Evolutionary conservation across 139 green algal genomes (phyloP), one percentile per base, ranked within the genome.

Genomic region (Bryopsis sp.): DNA sequence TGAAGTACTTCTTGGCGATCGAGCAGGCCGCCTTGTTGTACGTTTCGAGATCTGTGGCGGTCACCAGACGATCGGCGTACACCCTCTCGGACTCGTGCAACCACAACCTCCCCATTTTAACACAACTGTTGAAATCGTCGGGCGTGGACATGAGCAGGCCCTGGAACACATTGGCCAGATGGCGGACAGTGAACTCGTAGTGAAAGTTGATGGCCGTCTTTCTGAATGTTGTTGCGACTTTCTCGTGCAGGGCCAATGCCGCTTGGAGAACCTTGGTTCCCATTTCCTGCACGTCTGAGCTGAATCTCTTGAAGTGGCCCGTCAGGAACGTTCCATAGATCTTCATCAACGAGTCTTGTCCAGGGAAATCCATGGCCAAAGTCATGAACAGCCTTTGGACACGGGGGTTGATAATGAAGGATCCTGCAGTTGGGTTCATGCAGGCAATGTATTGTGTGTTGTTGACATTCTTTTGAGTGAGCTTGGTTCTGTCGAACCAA

Each of bases 181-280:
- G 89, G 57, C 89, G 82, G 62, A 95, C 78, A 11, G 85, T 90
- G 80, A 92, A 95, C 79, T 96, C 89, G 63, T 96, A 96, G 76
- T 96, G 89, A 79, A 94, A 94, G 81, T 94, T 96, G 43, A 93
- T 77, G 32, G 89, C 89, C 8, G 89, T 94, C 85, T 94, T 94
- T 60, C 89, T 76, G 84, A 96, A 96, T 8, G 81, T 92, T 67
- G 72, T 54, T 15, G 78, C 81, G 59, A 96, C 89, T 66, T 85
- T 82, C 39, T 93, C 84, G 61, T 96, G 89, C 75, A 94, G 78
- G 2, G 84, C 85, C 46, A 96, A 82, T 29, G 88, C 85, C 19
- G 87, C 89, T 76, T 92, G 86, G 74, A 94, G 68, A 31, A 91
- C 77, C 79, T 92, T 90, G 47, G 76, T 89, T 54, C 78, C 77